These are phyloP conservation scores for Tetrahymena malaccensis DNA, from an alignment of 73 alveolate genomes.

Conservation along the genomic window DNA sequence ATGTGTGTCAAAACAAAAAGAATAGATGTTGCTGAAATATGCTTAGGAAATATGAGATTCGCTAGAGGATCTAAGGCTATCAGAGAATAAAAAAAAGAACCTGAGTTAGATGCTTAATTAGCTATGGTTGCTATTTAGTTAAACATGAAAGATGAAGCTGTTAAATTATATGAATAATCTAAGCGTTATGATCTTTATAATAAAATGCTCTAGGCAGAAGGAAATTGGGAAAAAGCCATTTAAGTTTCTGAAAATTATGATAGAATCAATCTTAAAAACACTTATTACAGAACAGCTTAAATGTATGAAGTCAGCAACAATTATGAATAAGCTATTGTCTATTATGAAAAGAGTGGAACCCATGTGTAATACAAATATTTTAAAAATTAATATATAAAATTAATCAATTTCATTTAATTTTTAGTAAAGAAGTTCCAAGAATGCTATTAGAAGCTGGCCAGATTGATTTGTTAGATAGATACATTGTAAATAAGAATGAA, in stretches of 20 bases:
- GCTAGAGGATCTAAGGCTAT: slow-evolving; percentile 98
- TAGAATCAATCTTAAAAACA: slow-evolving; percentile 86
- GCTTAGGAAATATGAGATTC: slow-evolving; percentile 97
- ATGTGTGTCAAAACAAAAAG: slow-evolving; percentile 96
- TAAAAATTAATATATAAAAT: background rate
- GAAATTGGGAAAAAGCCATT: slow-evolving; percentile 95
- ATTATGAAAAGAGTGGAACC: slow-evolving; percentile 63
- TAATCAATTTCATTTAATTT: slow-evolving; percentile 39
- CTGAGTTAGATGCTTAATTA: slow-evolving; percentile 91
- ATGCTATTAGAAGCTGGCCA: slow-evolving; percentile 76
- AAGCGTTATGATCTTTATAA: slow-evolving; percentile 91
- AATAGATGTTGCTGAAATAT: slow-evolving; percentile 95
- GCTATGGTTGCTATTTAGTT: slow-evolving; percentile 96
- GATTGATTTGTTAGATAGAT: slow-evolving; percentile 67
- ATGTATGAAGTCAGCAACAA: slow-evolving; percentile 82
- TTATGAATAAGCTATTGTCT: slow-evolving; percentile 77
- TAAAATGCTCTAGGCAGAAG: slow-evolving; percentile 81
- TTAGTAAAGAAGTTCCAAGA: slow-evolving; percentile 91
- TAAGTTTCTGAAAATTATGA: slow-evolving; percentile 87
- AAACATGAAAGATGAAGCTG: slow-evolving; percentile 94
- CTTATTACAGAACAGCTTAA: slow-evolving; percentile 88
- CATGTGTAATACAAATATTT: background rate
- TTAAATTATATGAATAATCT: slow-evolving; percentile 75
- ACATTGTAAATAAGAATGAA: slow-evolving; percentile 64
- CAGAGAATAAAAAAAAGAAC: slow-evolving; percentile 94